A percentile compares a stretch with the other conserved stretches of the same genome.
Evolutionary conservation across 2,329 filamentous ascomycete genomes (phyloP).

Genomic region (Aspergillus aculeatinus): DNA sequence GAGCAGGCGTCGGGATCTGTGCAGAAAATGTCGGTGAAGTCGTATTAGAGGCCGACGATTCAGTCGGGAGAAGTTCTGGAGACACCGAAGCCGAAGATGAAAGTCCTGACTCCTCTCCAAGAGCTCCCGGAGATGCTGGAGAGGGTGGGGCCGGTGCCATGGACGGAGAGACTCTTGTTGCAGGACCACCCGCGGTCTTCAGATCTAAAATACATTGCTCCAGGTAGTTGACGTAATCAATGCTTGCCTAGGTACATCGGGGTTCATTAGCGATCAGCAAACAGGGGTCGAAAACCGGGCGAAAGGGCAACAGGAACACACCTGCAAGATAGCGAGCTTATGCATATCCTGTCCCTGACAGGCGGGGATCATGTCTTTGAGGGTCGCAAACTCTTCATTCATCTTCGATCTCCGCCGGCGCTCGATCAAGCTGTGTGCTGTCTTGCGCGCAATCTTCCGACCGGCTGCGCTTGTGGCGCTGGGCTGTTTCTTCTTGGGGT

Average conservation of each 20-base stretch:
- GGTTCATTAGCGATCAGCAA: slow-evolving; percentile 3
- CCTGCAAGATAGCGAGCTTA: slow-evolving; percentile 92
- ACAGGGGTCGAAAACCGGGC: background rate
- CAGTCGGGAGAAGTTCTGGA: slow-evolving; percentile 32
- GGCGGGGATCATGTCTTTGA: slow-evolving; percentile 94
- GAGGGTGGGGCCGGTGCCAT: slow-evolving; percentile 32
- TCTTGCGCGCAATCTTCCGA: slow-evolving; percentile 93
- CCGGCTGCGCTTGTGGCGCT: slow-evolving; percentile 77
- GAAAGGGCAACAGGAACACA: slow-evolving; percentile 43
- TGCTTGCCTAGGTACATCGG: slow-evolving; percentile 67
- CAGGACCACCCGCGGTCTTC: slow-evolving; percentile 53
- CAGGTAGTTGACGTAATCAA: slow-evolving; percentile 93
- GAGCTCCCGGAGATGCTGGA: slow-evolving; percentile 36
- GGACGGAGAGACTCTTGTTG: slow-evolving; percentile 15
- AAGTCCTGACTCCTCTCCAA: slow-evolving; percentile 26
- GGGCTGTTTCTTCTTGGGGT: slow-evolving; percentile 73
- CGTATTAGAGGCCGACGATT: slow-evolving; percentile 18
- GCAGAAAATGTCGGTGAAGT: slow-evolving; percentile 37
- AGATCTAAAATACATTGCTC: slow-evolving; percentile 83
- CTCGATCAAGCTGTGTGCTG: slow-evolving; percentile 93
- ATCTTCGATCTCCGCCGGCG: slow-evolving; percentile 88
- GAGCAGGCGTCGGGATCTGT: slow-evolving; percentile 22
- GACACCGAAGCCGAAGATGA: slow-evolving; percentile 37
- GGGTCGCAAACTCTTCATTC: slow-evolving; percentile 94
- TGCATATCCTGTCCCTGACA: slow-evolving; percentile 96